Base-by-base conservation (phyloP, 2,329 filamentous ascomycete genomes). In the Lasiodiplodia sp. region DNA sequence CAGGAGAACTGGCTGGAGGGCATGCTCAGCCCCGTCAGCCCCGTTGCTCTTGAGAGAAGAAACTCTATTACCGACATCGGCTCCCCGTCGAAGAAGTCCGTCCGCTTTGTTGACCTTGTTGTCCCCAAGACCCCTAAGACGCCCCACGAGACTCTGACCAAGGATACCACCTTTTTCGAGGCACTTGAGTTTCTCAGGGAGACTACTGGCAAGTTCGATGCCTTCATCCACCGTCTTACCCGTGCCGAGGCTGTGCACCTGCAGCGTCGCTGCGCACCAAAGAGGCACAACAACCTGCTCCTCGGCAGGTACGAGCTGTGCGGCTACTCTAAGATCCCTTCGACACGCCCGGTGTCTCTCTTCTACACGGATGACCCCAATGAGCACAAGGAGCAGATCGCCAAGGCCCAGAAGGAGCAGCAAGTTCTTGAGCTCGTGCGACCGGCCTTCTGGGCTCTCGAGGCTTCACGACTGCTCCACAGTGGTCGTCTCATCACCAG, bases 161-260 rank as follows among this genome's bases (percentile, higher is more conserved):
- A 77, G 75, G 92, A 96, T 75, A 90, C 91, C 3, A 92, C 94
- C 5, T 97, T 97, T 80, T 95, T 94, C 82, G 91, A 92, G 70
- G 93, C 93, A 11, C 97, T 97, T 78, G 90, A 93, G 73, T 89
- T 91, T 75, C 87, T 92, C 72, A 83, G 90, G 56, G 86, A 92
- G 69, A 87, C 88, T 38, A 88, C 88, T 16, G 88, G 88, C 68
- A 84, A 85, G 66, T 83, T 85, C 21, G 96, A 98, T 79, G 89
- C 91, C 11, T 97, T 97, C 77, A 87, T 97, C 67, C 92, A 97
- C 79, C 91, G 93, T 52, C 89, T 93, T 68, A 87, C 92, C 28
- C 91, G 96, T 60, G 96, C 95, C 69, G 95, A 98, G 78, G 93
- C 93, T 28, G 85, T 97, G 58, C 95, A 97, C 77, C 88, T 93